Evolutionary conservation across 2,329 filamentous ascomycete genomes (phyloP).

Genomic region (Pleoardoris graminearum): DNA sequence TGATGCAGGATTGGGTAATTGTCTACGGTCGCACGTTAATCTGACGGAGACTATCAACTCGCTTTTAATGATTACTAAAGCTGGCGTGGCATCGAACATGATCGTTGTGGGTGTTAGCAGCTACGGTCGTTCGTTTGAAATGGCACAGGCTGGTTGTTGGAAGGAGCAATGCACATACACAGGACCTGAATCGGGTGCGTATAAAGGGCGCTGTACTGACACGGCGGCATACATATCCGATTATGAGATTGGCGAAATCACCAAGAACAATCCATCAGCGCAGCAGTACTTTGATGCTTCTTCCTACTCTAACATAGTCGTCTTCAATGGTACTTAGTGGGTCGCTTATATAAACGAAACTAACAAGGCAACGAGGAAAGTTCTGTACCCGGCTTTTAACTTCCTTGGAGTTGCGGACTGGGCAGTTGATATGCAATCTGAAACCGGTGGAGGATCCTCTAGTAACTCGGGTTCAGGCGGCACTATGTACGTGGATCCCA

Average conservation of each 20-base stretch:
- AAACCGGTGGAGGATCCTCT: not conserved
- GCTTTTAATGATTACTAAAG: constrained; percentile 47
- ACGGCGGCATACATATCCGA: not conserved
- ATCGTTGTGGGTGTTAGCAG: constrained; percentile 39
- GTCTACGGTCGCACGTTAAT: constrained; percentile 44
- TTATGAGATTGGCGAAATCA: not conserved
- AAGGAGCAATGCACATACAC: not conserved
- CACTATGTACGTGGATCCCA: not conserved
- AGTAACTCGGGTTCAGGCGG: not conserved
- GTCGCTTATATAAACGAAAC: not conserved
- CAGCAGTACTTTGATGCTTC: not conserved
- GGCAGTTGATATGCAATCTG: not conserved
- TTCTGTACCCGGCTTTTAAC: not conserved
- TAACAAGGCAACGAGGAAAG: not conserved
- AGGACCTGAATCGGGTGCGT: not conserved
- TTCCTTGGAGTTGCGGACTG: not conserved
- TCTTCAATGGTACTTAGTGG: not conserved
- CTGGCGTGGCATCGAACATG: constrained; percentile 31
- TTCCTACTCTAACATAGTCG: not conserved
- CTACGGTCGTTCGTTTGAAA: constrained; percentile 20
- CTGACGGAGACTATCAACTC: constrained; percentile 41
- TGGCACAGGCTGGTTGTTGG: not conserved
- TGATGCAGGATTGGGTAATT: constrained; percentile 32
- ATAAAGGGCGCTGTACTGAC: not conserved
- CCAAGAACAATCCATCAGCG: not conserved